Base-by-base conservation (phyloP, 306 rosid species). In the Gastrolobium villosum region DNA sequence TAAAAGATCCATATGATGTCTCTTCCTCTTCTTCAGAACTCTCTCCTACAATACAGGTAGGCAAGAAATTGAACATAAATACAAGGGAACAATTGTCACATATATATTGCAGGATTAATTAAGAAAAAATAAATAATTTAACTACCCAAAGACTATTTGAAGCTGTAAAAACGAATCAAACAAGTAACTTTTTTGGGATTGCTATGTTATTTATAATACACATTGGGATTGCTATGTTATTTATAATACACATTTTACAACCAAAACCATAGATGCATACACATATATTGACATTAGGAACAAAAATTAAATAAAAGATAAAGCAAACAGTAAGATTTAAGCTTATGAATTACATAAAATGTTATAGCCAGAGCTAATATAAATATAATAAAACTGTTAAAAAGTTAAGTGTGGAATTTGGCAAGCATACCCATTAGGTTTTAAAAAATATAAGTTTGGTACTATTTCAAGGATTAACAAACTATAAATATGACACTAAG, bases 1-100 rank as follows among this genome's bases (percentile, higher is more conserved):
- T 93, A n/a, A 83, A 54, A 83, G 87, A 86, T 79, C 99, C 99
- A 80, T 96, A 94, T 28, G 95, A 88, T 75, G 74, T 69, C 79
- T 84, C 91, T 71, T 91, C 90, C n/a, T 75, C 82, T 76, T 82
- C 98, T 70, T 86, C 87, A 13, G 85, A 81, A 72, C 80, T 70
- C 77, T 87, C 94, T 48, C 79, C 87, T 90, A 79, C 80, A 77
- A 46, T 70, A 46, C 28, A 66, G 66, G 30, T n/a, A 64, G 39
- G 59, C 50, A 82, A 41, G 44, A 72, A 35, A 44, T 75, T 11
- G 39, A 43, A 31, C 13, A 65, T 45, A 40, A 64, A 70, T 45
- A 81, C 26, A 60, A 45, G 28, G 60, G 46, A 80, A 69, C 13
- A 79, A 55, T 39, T 39, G 50, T 40, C 65, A 53, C 55, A 61